Evolutionary conservation across 2,329 filamentous ascomycete genomes (phyloP), one percentile per base, ranked within the genome.

Genomic region (Botrytis paeoniae): DNA sequence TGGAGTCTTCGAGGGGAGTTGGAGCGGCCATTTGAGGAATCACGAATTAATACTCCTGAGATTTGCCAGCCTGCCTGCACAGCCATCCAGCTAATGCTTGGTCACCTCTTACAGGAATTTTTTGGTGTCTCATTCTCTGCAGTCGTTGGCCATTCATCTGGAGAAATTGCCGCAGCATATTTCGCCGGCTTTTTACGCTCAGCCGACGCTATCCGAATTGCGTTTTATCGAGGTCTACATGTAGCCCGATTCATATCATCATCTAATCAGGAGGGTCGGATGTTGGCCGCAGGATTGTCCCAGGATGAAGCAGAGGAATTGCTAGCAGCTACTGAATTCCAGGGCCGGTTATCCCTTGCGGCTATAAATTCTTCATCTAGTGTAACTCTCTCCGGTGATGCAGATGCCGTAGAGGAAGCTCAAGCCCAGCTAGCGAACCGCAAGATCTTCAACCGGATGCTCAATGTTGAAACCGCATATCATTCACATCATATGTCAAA

Each of bases 331-430:
- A 32, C 65, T 10, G 41, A 64, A 6, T 75, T 76, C 60, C n/a
- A 62, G 35, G 75, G 75, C 4, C 66, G 75, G 16, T 64, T 78
- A 25, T 35, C 75, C 25, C 75, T 83, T 37, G 83, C 83, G 6
- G 81, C 80, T 10, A 75, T 72, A 32, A 82, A 81, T 72, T 76
- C 75, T 9, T 66, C 76, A 3, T 59, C 70, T 2, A 80, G 76
- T 51, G 73, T 79, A 9, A 81, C 80, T 0, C 18, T 81, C 0
- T 79, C 78, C 35, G 80, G 80, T 1, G 77, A 79, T 68, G n/a
- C 25, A 1, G 75, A 77, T 61, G 74, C 75, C 1, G 73, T 78
- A 37, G 57, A 73, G 3, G 71, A 77, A 22, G 73, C 66, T 1
- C 68, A 73, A 32, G 25, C 14, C 1, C 6, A 69, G 3, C 70